These are phyloP conservation scores for Cornus florida DNA, from an alignment of 148 eudicot genomes.

Conservation along the genomic window DNA sequence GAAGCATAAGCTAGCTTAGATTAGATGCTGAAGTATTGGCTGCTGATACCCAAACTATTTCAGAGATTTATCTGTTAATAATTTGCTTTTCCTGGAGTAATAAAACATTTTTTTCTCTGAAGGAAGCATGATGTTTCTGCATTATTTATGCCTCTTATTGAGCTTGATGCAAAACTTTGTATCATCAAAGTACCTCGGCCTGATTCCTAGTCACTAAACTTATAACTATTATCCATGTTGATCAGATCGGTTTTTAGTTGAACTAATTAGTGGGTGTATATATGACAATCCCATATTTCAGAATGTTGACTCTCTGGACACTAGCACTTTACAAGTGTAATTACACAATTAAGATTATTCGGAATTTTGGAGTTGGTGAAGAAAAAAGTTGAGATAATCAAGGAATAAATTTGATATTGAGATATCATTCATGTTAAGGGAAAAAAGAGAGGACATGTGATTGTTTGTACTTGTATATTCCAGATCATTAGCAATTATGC, in stretches of 20 bases:
- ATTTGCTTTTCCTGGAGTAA: too few relatives aligned
- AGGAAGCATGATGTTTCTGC: too few relatives aligned
- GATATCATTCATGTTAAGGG: not conserved
- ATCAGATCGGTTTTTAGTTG: not conserved
- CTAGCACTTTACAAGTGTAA: not conserved
- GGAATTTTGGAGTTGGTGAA: not conserved
- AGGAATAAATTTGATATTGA: not conserved
- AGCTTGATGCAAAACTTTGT: not conserved
- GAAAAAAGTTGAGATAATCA: not conserved
- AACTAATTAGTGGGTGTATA: not conserved
- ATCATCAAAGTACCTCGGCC: not conserved
- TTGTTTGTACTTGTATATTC: not conserved
- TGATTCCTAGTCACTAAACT: not conserved
- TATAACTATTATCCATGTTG: not conserved
- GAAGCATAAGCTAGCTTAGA: not conserved
- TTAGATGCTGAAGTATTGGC: not conserved
- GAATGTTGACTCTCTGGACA: not conserved
- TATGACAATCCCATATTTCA: not conserved
- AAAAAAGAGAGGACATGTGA: not conserved
- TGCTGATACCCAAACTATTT: not conserved
- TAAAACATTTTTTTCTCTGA: too few relatives aligned
- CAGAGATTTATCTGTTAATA: not conserved
- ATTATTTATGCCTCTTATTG: not conserved
- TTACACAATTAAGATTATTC: not conserved
- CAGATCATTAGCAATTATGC: not conserved